Evolutionary conservation across 768 basidiomycete genomes (phyloP), one percentile per base, ranked within the genome.

Genomic region (Tylopilus subfusipes): DNA sequence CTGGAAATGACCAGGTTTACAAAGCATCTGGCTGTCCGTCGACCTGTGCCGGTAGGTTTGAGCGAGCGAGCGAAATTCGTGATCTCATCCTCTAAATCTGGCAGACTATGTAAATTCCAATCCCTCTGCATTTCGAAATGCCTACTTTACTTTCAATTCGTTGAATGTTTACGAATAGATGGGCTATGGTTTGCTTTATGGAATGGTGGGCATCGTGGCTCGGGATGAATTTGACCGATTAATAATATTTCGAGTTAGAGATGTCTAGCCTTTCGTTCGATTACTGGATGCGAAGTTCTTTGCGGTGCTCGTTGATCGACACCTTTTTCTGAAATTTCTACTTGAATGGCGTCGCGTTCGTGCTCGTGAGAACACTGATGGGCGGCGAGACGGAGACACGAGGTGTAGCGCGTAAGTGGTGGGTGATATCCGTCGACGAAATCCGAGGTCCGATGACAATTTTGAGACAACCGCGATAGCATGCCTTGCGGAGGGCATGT

Each of bases 71-170:
- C 8, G n/a, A 21, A 42, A 30, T 10, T 8, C 13, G 5, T 21
- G 21, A 16, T 52, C 48, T 50, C 25, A 52, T 19, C 39, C 7
- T 33, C 27, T 42, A 2, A 40, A 58, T 42, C 29, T 55, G 38
- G 0, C 22, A 72, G 71, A 66, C 45, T 69, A 62, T 43, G 76
- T 78, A 13, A 52, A 68, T 54, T 61, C 68, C 39, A 72, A 73
- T 48, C 76, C 78, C 0, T 51, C 50, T 0, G 75, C 75, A 4
- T 78, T 78, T 52, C 5, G 39, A 2, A 62, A 75, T 11, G 75
- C 78, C 6, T 78, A 72, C 56, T 79, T 76, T 54, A 71, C 70
- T 14, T 69, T 79, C 60, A 71, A 71, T 18, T 60, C 67, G 8
- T 39, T 78, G 39, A 58, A 62, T 24, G 66, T 79, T 18, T 79